Percentiles rank a stretch among this genome's conserved stretches.
These are phyloP conservation scores for Gypsophila paniculata DNA, from an alignment of 179 eudicot species.

Conservation along the genomic window DNA sequence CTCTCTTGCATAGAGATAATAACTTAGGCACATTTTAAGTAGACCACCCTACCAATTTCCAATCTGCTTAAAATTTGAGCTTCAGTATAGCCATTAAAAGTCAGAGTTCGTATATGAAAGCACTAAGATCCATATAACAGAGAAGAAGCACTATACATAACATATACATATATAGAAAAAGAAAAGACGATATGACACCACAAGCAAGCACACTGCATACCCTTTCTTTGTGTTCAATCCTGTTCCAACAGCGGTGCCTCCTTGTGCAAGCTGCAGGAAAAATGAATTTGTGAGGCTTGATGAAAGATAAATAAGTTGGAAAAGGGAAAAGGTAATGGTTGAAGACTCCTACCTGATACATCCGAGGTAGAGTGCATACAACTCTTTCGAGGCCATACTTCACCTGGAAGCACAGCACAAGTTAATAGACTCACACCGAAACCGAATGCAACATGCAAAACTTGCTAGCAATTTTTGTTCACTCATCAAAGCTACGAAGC, in stretches of 20 bases:
- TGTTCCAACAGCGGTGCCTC: conserved; percentile 99
- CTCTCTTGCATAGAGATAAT: too few species aligned
- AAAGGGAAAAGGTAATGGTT: not conserved
- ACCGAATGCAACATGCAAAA: not conserved
- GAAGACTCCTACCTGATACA: conserved; percentile 68
- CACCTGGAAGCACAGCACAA: conserved; percentile 48
- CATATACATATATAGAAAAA: not conserved
- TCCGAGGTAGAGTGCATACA: conserved; percentile 68
- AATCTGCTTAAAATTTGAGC: not conserved
- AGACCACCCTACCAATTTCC: not conserved
- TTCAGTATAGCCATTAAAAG: not conserved
- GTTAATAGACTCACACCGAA: not conserved
- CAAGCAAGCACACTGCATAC: conserved; percentile 52
- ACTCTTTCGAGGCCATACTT: conserved; percentile 89
- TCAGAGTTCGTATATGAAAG: conserved; percentile 1
- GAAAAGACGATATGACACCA: not conserved
- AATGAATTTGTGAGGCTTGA: conserved; percentile 11
- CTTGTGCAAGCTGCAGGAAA: conserved; percentile 90
- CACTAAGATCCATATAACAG: not conserved
- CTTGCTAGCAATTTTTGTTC: not conserved
- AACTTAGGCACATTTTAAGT: not conserved
- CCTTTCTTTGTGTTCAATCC: conserved; percentile 97
- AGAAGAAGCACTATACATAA: not conserved
- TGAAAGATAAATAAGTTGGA: conserved; percentile 11
- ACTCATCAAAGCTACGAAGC: not conserved